phyloP scores from a whole-genome alignment of 768 basidiomycete species.

The Amanita muscaria region DNA sequence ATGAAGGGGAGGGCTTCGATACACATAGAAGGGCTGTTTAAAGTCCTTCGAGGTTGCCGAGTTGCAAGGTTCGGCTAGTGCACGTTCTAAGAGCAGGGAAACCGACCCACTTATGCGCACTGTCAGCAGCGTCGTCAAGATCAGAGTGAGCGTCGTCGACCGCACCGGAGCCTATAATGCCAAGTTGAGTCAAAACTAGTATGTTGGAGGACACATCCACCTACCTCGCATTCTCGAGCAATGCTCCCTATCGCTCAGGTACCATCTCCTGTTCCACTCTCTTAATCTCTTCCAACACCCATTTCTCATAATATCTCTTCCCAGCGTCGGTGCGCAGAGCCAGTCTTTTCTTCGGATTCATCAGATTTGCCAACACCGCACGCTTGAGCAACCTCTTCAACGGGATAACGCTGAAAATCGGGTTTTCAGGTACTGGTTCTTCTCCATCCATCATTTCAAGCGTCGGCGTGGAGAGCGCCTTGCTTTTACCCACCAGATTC shows the following conservation, averaged over 20 bases:
- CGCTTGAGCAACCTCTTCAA: constrained; percentile 12
- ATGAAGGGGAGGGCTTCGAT: too few relatives aligned
- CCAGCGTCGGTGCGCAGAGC: background rate
- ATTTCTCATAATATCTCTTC: background rate
- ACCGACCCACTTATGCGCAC: too few relatives aligned
- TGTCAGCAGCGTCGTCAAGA: too few relatives aligned
- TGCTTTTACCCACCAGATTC: background rate
- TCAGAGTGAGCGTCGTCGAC: too few relatives aligned
- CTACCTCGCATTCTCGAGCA: too few relatives aligned
- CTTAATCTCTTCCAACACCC: background rate
- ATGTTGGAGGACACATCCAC: too few relatives aligned
- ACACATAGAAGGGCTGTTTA: too few relatives aligned
- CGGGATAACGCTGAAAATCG: constrained; percentile 7
- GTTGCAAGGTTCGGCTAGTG: too few relatives aligned
- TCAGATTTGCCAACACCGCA: constrained; percentile 9
- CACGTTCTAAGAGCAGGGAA: too few relatives aligned
- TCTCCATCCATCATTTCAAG: constrained; percentile 12
- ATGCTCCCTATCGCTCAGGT: background rate
- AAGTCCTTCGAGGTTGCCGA: too few relatives aligned
- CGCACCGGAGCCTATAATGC: too few relatives aligned
- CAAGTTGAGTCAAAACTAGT: too few relatives aligned
- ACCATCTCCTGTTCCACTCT: constrained; percentile 1
- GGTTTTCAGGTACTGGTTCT: constrained; percentile 5
- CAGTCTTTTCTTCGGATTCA: background rate
- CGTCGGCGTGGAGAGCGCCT: constrained; percentile 10